Base-by-base conservation (phyloP, 169 alveolate genomes). In the Cyclospora cayetanensis region DNA sequence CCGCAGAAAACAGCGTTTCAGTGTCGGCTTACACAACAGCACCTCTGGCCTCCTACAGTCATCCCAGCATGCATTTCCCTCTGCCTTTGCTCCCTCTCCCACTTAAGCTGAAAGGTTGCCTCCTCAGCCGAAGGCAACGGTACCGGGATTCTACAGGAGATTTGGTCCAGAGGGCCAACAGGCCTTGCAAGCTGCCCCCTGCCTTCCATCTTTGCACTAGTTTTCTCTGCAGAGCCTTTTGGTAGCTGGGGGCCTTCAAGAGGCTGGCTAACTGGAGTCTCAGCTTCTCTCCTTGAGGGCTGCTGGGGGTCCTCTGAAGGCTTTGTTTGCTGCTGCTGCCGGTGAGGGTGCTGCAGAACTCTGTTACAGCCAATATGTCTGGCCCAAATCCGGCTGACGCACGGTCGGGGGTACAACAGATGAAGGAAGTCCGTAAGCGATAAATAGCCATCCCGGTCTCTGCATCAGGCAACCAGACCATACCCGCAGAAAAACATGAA, bases 261-360 rank as follows among this genome's bases (percentile, higher is more conserved):
- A 1, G 29, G 80, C 80, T 4, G 0, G 27, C 80, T 1, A 27
- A 1, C 5, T 11, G 31, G 12, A 63, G 39, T 31, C 63, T 41
- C 63, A 4, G 85, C 65, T 42, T 39, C 83, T 50, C 63, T 18
- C 63, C 63, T 2, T n/a, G 12, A 18, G 12, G 12, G 53, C 85
- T 74, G 85, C 85, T 74, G 85, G 42, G 0, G 31, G 11, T 72
- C 29, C 37, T 74, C 22, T 27, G 29, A 46, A 42, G 29, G 46
- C 80, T 68, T 42, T 27, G 29, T 39, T 25, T 74, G 85, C 85
- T 74, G 85, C 65, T 74, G 85, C 85, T 74, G 85, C 85, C 42
- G 65, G 53, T 39, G 85, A 55, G 22, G 72, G 37, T 60, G 72
- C 72, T 60, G 72, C 29, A 1, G 29, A 12, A 9, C 22, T 15